phyloP scores from a whole-genome alignment of 1,139 yeast genomes.

The Yarrowia galli region DNA sequence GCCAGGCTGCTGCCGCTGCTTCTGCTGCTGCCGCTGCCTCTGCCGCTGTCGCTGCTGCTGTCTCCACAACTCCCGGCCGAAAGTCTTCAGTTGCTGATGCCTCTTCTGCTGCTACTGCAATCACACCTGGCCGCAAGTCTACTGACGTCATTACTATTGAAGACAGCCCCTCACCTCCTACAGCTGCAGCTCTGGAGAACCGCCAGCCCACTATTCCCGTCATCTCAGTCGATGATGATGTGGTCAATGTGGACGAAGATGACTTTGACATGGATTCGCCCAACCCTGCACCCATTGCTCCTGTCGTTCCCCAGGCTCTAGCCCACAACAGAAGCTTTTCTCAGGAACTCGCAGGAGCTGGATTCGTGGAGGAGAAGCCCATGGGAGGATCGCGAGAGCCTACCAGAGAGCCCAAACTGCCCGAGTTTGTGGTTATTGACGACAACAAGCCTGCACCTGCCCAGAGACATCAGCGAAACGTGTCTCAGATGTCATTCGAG shows the following conservation, averaged over 20 bases:
- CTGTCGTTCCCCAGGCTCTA: slow-evolving; percentile 6
- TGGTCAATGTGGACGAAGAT: slow-evolving; percentile 7
- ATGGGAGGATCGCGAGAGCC: slow-evolving; percentile 2
- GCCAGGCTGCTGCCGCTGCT: slow-evolving; percentile 12
- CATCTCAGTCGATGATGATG: slow-evolving; percentile 31
- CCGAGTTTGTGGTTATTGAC: slow-evolving; percentile 25
- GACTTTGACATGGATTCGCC: slow-evolving; percentile 28
- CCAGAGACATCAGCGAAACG: slow-evolving; percentile 14
- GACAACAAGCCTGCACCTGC: neutral
- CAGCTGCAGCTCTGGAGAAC: slow-evolving; percentile 28
- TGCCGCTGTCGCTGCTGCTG: slow-evolving; percentile 21
- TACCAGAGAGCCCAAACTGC: slow-evolving; percentile 13
- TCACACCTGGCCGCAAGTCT: neutral
- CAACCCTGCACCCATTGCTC: slow-evolving; percentile 21
- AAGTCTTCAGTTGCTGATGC: slow-evolving; percentile 5
- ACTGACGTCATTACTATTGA: slow-evolving; percentile 14
- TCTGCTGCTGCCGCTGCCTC: slow-evolving; percentile 24
- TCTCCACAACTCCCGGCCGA: slow-evolving; percentile 8
- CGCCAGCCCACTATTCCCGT: slow-evolving; percentile 28
- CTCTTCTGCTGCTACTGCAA: neutral
- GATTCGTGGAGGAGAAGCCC: slow-evolving; percentile 24
- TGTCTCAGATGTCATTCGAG: slow-evolving; percentile 24
- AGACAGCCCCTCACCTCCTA: slow-evolving; percentile 27
- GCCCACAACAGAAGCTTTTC: slow-evolving; percentile 26
- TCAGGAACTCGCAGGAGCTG: slow-evolving; percentile 26